Percentiles rank a stretch among this genome's conserved stretches.
Conservation (phyloP, 1,284 basidiomycete species). For the Microbotryum silenes-acaulis region DNA sequence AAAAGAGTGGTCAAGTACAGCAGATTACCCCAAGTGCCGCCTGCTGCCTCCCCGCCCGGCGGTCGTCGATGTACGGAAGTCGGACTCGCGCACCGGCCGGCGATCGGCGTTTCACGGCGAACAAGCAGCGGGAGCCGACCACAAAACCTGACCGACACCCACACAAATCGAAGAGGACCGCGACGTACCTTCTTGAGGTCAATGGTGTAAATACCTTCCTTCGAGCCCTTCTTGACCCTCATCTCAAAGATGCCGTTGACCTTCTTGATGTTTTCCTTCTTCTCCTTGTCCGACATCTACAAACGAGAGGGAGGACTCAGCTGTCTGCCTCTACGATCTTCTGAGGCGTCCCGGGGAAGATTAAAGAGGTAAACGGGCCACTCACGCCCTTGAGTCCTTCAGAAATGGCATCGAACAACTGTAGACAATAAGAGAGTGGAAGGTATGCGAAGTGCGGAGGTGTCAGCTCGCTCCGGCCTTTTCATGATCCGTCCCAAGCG, state of each 20-base stretch:
- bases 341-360: not conserved
- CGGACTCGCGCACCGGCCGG: no score
- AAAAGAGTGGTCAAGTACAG: not conserved
- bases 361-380: accelerated
- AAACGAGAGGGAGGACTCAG: not conserved
- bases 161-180: not conserved
- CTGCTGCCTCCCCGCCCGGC: no score
- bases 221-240: conserved; percentile 40
- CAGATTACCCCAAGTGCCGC: not conserved
- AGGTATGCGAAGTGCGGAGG: not conserved
- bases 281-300: conserved; percentile 30
- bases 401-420: conserved; percentile 32
- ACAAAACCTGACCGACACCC: not conserved
- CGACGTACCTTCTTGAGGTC: conserved; percentile 72
- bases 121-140: not conserved
- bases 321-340: not conserved
- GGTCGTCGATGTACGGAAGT: no score
- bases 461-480: not conserved
- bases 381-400: conserved; percentile 25
- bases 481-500: not conserved
- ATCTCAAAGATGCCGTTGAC: conserved; percentile 37
- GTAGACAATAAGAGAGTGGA: conserved; percentile 6
- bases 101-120: not conserved
- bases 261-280: conserved; percentile 33
- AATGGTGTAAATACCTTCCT: conserved; percentile 41